A percentile compares a stretch with the other conserved stretches of the same genome.
Conservation (phyloP, 73 alveolate genomes). For the Effrenium voratum region DNA sequence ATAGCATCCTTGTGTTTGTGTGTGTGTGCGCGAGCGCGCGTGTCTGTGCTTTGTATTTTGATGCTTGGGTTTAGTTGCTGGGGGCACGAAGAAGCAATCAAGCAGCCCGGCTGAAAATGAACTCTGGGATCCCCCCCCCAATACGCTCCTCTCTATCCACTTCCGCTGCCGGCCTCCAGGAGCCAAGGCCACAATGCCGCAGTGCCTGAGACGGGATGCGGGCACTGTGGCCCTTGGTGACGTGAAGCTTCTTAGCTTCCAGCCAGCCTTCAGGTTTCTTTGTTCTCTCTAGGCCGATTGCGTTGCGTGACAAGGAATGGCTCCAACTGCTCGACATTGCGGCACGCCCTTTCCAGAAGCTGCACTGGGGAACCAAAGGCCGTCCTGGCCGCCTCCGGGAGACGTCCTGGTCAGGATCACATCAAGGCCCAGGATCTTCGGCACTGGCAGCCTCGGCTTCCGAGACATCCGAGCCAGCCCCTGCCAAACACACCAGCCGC, state of each 20-base stretch:
- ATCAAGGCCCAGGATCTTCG: slow-evolving; percentile 82
- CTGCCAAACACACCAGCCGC: no score
- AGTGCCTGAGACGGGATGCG: no score
- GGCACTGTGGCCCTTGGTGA: no score
- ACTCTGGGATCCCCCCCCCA: background rate
- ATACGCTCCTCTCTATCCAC: background rate
- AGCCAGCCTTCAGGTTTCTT: no score
- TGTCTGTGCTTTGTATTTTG: no score
- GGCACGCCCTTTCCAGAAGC: background rate
- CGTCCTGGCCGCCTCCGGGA: slow-evolving; percentile 27
- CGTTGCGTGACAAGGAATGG: background rate
- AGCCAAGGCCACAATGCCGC: slow-evolving; percentile 73
- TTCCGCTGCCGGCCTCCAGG: slow-evolving; percentile 18
- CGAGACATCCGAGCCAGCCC: no score
- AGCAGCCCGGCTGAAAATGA: no score
- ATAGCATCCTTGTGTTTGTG: no score
- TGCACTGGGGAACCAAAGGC: background rate
- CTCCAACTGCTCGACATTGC: background rate
- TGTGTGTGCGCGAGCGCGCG: no score
- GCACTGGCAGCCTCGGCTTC: slow-evolving; percentile 50
- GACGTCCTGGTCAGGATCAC: slow-evolving; percentile 56
- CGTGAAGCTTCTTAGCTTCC: no score
- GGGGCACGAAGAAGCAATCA: no score
- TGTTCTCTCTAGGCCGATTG: background rate
- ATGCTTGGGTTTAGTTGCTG: no score